These are phyloP conservation scores for Globisporangium parvum DNA, from an alignment of 352 stramenopile species.

Conservation along the genomic window DNA sequence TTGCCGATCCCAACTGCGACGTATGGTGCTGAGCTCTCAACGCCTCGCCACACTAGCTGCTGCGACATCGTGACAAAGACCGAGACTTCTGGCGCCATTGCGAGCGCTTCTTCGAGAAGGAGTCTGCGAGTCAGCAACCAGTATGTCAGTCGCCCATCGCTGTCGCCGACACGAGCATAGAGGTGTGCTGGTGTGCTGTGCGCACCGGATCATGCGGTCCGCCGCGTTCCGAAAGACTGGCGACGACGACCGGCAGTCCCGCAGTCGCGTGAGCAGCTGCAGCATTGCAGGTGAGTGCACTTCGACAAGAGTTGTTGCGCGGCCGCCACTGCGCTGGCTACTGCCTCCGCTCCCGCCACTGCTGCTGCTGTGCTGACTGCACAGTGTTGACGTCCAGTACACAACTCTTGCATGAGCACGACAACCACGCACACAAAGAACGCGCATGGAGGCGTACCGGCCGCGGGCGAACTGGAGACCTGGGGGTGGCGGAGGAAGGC, in stretches of 20 bases:
- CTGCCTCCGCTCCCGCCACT: too few relatives aligned
- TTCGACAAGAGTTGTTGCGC: background rate
- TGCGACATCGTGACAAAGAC: slow-evolving; percentile 4
- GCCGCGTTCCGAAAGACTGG: slow-evolving; percentile 6
- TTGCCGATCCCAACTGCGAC: slow-evolving; percentile 10
- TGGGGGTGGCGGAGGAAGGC: too few relatives aligned
- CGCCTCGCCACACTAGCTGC: slow-evolving; percentile 1
- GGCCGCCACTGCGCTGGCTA: background rate
- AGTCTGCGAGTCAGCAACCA: background rate
- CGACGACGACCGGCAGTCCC: slow-evolving; percentile 6
- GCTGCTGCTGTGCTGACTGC: background rate
- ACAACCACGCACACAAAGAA: too few relatives aligned
- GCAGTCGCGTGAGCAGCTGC: slow-evolving; percentile 10
- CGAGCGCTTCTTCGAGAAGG: slow-evolving; percentile 8
- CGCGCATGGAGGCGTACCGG: too few relatives aligned
- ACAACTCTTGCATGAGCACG: too few relatives aligned
- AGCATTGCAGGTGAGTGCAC: background rate
- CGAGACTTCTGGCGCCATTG: background rate
- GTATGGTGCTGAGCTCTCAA: background rate
- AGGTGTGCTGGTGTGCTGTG: too few relatives aligned
- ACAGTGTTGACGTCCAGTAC: too few relatives aligned
- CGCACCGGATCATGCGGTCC: slow-evolving; percentile 5
- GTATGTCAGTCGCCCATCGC: background rate
- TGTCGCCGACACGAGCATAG: background rate
- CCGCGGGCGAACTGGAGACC: too few relatives aligned